These are phyloP conservation scores for Penicillium macrosclerotiorum DNA, from an alignment of 495 filamentous ascomycete species.

Conservation along the genomic window DNA sequence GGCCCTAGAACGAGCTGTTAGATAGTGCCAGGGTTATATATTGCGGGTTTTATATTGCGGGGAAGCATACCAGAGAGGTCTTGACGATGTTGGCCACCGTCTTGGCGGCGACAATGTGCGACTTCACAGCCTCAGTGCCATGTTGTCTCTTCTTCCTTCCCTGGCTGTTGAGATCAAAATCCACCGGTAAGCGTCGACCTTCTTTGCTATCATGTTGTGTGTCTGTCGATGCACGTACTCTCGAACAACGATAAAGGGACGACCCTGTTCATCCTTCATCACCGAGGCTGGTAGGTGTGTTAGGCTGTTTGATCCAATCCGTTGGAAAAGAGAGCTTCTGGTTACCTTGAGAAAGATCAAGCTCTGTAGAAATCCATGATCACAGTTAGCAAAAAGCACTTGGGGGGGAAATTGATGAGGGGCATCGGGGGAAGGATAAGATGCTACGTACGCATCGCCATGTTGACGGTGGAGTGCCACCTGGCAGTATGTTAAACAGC, in stretches of 20 bases:
- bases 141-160: slow-evolving; percentile 97
- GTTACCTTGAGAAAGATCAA: slow-evolving; percentile 74
- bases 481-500: slow-evolving; percentile 24
- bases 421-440: slow-evolving; percentile 24
- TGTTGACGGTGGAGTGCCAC: slow-evolving; percentile 46
- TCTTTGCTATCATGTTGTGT: no score
- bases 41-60: not conserved
- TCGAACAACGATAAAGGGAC: slow-evolving; percentile 97
- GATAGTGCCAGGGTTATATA: no score
- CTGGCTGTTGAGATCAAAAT: slow-evolving; percentile 58
- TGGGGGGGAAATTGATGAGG: slow-evolving; percentile 28
- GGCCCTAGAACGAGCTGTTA: slow-evolving; percentile 56
- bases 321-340: not conserved
- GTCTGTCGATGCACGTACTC: slow-evolving; percentile 65
- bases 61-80: slow-evolving; percentile 68
- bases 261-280: slow-evolving; percentile 90
- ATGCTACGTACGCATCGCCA: slow-evolving; percentile 62
- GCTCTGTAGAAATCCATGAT: slow-evolving; percentile 43
- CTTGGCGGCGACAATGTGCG: slow-evolving; percentile 92
- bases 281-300: slow-evolving; percentile 57
- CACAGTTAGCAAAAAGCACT: slow-evolving; percentile 26
- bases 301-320: slow-evolving; percentile 14
- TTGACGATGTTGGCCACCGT: slow-evolving; percentile 97
- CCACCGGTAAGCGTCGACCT: slow-evolving; percentile 22
- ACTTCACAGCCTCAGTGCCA: slow-evolving; percentile 95